These are phyloP conservation scores for Boletus rubescentipes DNA, from an alignment of 768 basidiomycete species.

Conservation along the genomic window DNA sequence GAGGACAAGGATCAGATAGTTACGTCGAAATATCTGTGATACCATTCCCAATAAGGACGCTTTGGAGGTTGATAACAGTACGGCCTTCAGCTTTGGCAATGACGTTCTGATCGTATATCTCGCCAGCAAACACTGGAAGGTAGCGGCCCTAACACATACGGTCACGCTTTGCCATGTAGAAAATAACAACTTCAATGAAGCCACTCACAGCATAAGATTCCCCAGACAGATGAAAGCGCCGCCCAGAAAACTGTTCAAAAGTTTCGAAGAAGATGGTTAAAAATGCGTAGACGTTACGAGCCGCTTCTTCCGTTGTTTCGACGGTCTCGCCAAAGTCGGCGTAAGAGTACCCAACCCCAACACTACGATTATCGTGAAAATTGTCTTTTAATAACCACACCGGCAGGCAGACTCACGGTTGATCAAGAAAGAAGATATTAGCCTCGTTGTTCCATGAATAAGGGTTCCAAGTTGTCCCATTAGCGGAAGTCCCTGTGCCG, in stretches of 20 bases:
- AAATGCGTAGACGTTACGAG: slow-evolving; percentile 73
- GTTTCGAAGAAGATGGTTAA: slow-evolving; percentile 78
- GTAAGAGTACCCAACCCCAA: slow-evolving; percentile 72
- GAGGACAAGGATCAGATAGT: slow-evolving; percentile 14
- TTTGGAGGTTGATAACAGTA: slow-evolving; percentile 61
- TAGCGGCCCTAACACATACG: slow-evolving; percentile 57
- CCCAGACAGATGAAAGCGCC: slow-evolving; percentile 70
- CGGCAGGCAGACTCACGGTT: slow-evolving; percentile 38
- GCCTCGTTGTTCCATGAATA: slow-evolving; percentile 65
- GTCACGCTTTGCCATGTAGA: neutral
- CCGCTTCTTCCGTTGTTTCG: slow-evolving; percentile 78
- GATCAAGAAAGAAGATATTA: slow-evolving; percentile 73
- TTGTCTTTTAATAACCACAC: neutral
- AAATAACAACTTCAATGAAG: neutral
- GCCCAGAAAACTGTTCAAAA: slow-evolving; percentile 67
- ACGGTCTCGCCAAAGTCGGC: slow-evolving; percentile 67
- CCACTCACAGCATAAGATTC: slow-evolving; percentile 66
- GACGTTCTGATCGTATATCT: slow-evolving; percentile 72
- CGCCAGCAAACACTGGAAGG: slow-evolving; percentile 72
- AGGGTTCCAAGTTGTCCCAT: slow-evolving; percentile 64
- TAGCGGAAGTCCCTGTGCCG: slow-evolving; percentile 50
- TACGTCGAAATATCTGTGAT: slow-evolving; percentile 55
- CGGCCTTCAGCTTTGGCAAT: slow-evolving; percentile 49
- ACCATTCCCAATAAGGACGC: slow-evolving; percentile 76
- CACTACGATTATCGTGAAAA: slow-evolving; percentile 33